These are phyloP conservation scores for Hibiscus mutabilis DNA, from an alignment of 345 rosid species.

Conservation along the genomic window DNA sequence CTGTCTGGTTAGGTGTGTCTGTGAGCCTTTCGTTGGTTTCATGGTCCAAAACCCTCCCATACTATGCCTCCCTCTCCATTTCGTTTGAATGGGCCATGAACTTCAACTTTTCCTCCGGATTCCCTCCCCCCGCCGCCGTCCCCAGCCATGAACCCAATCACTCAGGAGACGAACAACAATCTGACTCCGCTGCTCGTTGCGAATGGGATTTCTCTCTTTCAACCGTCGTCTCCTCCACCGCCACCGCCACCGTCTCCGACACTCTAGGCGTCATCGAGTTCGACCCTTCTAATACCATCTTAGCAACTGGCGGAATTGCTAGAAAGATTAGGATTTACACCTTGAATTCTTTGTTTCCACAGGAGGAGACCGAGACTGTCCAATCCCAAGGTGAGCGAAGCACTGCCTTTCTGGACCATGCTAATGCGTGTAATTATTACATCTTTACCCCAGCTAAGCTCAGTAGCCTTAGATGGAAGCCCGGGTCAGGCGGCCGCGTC, in stretches of 20 bases:
- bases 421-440: constrained; percentile 39
- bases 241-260: constrained; percentile 41
- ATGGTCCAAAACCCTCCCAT: constrained; percentile 25
- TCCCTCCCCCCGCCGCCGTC: neutral
- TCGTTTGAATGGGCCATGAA: constrained; percentile 62
- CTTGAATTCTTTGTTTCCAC: constrained; percentile 32
- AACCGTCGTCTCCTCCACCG: constrained; percentile 37
- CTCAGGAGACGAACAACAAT: constrained; percentile 6
- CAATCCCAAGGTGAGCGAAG: neutral
- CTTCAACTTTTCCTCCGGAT: constrained; percentile 16
- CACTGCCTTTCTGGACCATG: constrained; percentile 34
- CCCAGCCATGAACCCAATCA: neutral
- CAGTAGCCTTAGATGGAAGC: constrained; percentile 71
- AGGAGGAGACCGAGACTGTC: neutral
- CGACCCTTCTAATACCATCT: constrained; percentile 43
- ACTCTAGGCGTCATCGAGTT: constrained; percentile 68
- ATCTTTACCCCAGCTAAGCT: constrained; percentile 91
- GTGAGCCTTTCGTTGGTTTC: constrained; percentile 39
- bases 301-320: constrained; percentile 88
- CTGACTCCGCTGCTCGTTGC: constrained; percentile 21
- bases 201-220: constrained; percentile 68
- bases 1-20: constrained; percentile 13
- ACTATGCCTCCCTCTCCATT: constrained; percentile 9
- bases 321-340: constrained; percentile 65
- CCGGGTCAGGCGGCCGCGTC: constrained; percentile 46